These are phyloP conservation scores for Penicillium goetzii DNA, from an alignment of 495 filamentous ascomycete genomes.

Conservation along the genomic window DNA sequence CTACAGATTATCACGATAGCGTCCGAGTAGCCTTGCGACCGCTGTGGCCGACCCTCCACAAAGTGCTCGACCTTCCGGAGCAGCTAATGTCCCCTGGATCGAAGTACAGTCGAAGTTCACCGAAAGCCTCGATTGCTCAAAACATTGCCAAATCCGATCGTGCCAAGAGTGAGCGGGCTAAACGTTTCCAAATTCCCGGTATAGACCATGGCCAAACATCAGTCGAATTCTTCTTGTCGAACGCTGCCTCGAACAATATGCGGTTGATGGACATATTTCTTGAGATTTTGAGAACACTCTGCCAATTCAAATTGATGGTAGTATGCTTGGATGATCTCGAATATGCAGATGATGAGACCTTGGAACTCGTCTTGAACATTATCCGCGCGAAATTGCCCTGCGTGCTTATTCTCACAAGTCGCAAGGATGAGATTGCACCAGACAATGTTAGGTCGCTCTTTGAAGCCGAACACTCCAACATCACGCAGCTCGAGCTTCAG, in stretches of 20 bases:
- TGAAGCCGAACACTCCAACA: slow-evolving; percentile 46
- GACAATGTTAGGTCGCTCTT: slow-evolving; percentile 47
- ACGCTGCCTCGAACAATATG: slow-evolving; percentile 71
- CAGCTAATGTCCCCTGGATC: slow-evolving; percentile 60
- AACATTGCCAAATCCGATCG: slow-evolving; percentile 33
- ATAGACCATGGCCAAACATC: slow-evolving; percentile 56
- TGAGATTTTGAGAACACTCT: slow-evolving; percentile 79
- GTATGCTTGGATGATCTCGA: slow-evolving; percentile 86
- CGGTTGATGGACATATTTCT: slow-evolving; percentile 82
- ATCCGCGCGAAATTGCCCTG: slow-evolving; percentile 73
- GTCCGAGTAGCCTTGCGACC: slow-evolving; percentile 73
- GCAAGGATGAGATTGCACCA: slow-evolving; percentile 45
- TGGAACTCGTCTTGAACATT: slow-evolving; percentile 77
- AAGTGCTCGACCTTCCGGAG: slow-evolving; percentile 77
- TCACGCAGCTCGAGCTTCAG: slow-evolving; percentile 66
- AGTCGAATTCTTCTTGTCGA: slow-evolving; percentile 71
- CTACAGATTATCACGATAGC: slow-evolving; percentile 77
- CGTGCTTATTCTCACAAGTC: slow-evolving; percentile 67
- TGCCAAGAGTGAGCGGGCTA: slow-evolving; percentile 40
- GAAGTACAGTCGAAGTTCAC: slow-evolving; percentile 44
- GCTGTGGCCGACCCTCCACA: slow-evolving; percentile 77
- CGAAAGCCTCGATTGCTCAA: slow-evolving; percentile 35
- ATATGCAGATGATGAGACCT: slow-evolving; percentile 81
- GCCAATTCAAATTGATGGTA: slow-evolving; percentile 77
- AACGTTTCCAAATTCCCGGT: slow-evolving; percentile 39